These are phyloP conservation scores for Suhomyces pyralidae DNA, from an alignment of 805 yeast species.

Conservation along the genomic window DNA sequence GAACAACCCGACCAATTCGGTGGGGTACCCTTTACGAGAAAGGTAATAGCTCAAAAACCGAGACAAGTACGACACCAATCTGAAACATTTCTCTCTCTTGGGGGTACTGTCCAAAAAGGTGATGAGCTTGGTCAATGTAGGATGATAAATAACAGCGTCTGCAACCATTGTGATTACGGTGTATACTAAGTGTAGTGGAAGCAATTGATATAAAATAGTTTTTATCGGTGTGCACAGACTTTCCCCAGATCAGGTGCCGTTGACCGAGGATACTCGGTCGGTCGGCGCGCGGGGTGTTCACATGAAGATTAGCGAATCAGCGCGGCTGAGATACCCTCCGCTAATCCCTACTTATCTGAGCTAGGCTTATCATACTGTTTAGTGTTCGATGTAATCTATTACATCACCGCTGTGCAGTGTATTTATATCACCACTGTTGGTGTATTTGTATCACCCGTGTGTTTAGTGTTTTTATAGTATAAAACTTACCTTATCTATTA, in stretches of 20 bases:
- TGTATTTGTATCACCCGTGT: too few species aligned
- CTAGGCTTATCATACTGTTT: too few species aligned
- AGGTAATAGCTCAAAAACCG: conserved; percentile 67
- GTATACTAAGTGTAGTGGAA: not conserved
- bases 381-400: too few species aligned
- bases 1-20: conserved; percentile 46
- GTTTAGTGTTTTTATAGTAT: too few species aligned
- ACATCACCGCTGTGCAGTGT: too few species aligned
- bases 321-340: too few species aligned
- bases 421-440: too few species aligned
- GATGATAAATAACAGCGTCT: conserved; percentile 71
- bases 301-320: not conserved
- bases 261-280: not conserved
- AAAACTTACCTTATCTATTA: too few species aligned
- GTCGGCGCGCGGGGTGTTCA: not conserved
- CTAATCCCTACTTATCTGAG: too few species aligned
- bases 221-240: not conserved
- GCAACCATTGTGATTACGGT: conserved; percentile 49
- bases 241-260: not conserved
- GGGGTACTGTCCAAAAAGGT: conserved; percentile 62
- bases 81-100: conserved; percentile 78
- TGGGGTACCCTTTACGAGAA: conserved; percentile 52
- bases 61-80: conserved; percentile 76
- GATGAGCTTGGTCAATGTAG: conserved; percentile 59
- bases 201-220: not conserved